Evolutionary conservation across 106 monocot genomes (phyloP).

Genomic region (Allium fistulosum): DNA sequence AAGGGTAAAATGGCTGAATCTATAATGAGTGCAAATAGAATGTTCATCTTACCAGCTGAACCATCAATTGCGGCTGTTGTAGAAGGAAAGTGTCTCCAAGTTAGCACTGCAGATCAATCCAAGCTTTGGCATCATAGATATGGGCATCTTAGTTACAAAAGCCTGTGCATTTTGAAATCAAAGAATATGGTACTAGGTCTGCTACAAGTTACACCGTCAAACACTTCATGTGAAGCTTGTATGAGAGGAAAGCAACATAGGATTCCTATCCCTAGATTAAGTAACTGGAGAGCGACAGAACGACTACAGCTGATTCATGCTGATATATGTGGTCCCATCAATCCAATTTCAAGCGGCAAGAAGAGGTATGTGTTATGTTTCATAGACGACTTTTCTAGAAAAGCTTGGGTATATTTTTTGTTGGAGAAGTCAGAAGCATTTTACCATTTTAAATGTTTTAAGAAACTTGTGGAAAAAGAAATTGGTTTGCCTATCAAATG

Average conservation of each 20-base stretch:
- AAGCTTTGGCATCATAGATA: not conserved
- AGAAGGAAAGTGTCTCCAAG: not conserved
- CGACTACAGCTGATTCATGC: not conserved
- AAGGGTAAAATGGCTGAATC: not conserved
- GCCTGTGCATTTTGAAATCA: not conserved
- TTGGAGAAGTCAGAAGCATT: slow-evolving; percentile 4
- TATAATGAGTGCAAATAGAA: not conserved
- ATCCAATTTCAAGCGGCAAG: not conserved
- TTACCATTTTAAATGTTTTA: not conserved
- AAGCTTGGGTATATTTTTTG: slow-evolving; percentile 2
- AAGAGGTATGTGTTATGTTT: not conserved
- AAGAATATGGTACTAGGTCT: not conserved
- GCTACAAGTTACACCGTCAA: not conserved
- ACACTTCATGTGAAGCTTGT: not conserved
- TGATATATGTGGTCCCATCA: slow-evolving; percentile 1
- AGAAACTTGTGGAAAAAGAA: slow-evolving; percentile 4
- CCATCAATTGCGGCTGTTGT: not conserved
- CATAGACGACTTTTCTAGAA: not conserved
- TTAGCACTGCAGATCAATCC: not conserved
- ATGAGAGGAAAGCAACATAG: not conserved
- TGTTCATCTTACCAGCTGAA: not conserved
- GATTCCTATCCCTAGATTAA: not conserved
- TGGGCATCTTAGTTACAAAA: not conserved
- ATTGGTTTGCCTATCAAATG: not conserved
- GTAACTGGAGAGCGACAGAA: not conserved